These are phyloP conservation scores for Takakia lepidozioides DNA, from an alignment of 225 moss, liverwort and hornwort species.

Conservation along the genomic window DNA sequence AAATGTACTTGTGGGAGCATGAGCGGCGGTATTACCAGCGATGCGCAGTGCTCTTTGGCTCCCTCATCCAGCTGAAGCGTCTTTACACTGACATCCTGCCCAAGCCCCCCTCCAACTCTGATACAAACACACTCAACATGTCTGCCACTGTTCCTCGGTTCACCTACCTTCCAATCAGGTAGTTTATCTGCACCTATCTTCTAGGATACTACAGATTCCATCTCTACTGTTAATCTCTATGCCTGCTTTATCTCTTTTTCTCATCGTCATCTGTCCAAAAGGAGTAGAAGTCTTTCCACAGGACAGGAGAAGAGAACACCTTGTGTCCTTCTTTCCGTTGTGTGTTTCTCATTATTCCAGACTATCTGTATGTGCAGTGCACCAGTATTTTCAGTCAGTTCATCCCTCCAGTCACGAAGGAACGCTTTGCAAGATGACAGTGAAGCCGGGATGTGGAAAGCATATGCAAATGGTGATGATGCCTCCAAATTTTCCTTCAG, in stretches of 20 bases:
- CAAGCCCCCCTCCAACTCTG: constrained; percentile 40
- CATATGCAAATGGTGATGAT: constrained; percentile 52
- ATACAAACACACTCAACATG: constrained; percentile 81
- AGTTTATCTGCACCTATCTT: too few species aligned
- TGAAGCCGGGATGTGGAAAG: constrained; percentile 46
- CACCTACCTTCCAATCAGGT: constrained; percentile 94
- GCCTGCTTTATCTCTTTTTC: not conserved
- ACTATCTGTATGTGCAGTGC: constrained; percentile 42
- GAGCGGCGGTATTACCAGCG: constrained; percentile 86
- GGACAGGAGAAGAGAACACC: too few species aligned
- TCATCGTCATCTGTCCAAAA: not conserved
- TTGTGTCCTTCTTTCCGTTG: not conserved
- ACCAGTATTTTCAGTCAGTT: constrained; percentile 60
- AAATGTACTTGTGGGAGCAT: constrained; percentile 86
- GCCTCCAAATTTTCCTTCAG: constrained; percentile 51
- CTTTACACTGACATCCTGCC: constrained; percentile 56
- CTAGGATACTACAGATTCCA: too few species aligned
- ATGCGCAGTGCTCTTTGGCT: constrained; percentile 85
- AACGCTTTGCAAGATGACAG: constrained; percentile 45
- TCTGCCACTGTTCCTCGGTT: constrained; percentile 80
- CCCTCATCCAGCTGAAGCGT: constrained; percentile 75
- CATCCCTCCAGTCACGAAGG: constrained; percentile 47
- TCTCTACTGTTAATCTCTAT: too few species aligned
- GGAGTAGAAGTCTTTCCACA: too few species aligned
- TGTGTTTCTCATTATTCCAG: too few species aligned